Evolutionary conservation across 768 basidiomycete species (phyloP).

Genomic region (Chalciporus sphaerocephalus): DNA sequence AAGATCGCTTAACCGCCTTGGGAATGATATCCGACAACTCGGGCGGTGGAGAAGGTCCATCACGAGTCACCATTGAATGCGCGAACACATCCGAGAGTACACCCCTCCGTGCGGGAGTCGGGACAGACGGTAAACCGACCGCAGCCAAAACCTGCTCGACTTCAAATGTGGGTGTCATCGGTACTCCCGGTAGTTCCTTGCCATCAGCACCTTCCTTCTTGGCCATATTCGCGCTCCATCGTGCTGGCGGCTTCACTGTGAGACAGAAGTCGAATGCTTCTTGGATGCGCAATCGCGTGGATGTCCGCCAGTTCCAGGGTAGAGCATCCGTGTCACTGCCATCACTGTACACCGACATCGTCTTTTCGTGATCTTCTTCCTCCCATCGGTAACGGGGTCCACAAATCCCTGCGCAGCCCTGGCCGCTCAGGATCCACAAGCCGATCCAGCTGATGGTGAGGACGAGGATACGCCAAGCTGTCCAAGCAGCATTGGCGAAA

Average conservation of each 20-base stretch:
- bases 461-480: slow-evolving; percentile 68
- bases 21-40: slow-evolving; percentile 42
- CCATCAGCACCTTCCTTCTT: slow-evolving; percentile 30
- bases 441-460: slow-evolving; percentile 70
- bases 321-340: slow-evolving; percentile 42
- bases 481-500: slow-evolving; percentile 77
- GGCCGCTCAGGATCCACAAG: slow-evolving; percentile 74
- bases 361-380: slow-evolving; percentile 68
- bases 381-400: slow-evolving; percentile 84
- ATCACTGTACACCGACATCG: slow-evolving; percentile 47
- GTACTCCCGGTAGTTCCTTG: slow-evolving; percentile 22
- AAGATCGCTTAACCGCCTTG: slow-evolving; percentile 42
- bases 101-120: slow-evolving; percentile 52
- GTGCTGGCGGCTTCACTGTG: slow-evolving; percentile 35
- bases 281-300: slow-evolving; percentile 64
- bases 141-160: slow-evolving; percentile 58
- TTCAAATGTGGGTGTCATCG: slow-evolving; percentile 37
- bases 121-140: slow-evolving; percentile 46
- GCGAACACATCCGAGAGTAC: slow-evolving; percentile 66
- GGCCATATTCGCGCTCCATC: slow-evolving; percentile 34
- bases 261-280: slow-evolving; percentile 82
- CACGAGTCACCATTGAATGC: slow-evolving; percentile 36
- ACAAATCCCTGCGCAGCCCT: slow-evolving; percentile 76
- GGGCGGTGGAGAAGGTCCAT: slow-evolving; percentile 23
- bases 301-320: slow-evolving; percentile 77